Evolutionary conservation across 179 eudicot genomes (phyloP), one percentile per base, ranked within the genome.

Genomic region (Silene noctiflora): DNA sequence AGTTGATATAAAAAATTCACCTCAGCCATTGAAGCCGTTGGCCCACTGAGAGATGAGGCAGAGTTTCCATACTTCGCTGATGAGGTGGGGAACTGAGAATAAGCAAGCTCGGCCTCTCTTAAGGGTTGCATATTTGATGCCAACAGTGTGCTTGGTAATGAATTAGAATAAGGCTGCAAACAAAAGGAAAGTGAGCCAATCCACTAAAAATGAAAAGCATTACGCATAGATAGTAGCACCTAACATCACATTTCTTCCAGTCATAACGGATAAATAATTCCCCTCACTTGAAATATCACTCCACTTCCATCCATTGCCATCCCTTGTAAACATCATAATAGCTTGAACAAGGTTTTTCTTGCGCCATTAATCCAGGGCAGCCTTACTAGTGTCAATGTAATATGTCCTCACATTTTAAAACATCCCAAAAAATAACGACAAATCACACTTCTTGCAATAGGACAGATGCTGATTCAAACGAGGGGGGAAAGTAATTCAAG

Each of bases 1-100:
- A 25, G 5, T 25, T 24, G 11, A 42, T 14, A 4, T 22, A 55
- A 72, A 24, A 21, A 73, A 60, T 19, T 48, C 77, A 94, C 97
- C 97, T 94, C 97, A 17, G 94, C 82, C 86, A 94, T 84, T 21
- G 98, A 89, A 77, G 81, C 84, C 74, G 93, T 77, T 24, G 96
- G 86, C 61, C 87, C 85, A 76, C 85, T 79, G 11, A 87, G 82
- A 80, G 94, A 83, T 73, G 97, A 84, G 21, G 75, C 84, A 0
- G 86, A 71, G 82, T 78, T 89, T 61, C 82, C 84, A 75, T 89
- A 92, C 80, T 89, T 92, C 10, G 89, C 29, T 22, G 89, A 80
- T n/a, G 90, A 63, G 58, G 82, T 77, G 39, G 94, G 86, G 73
- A 94, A 92, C 20, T 87, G 94, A 29, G 93, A 89, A 82, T 89